Base-by-base conservation (phyloP, 352 stramenopile genomes). In the Globisporangium nodosum region DNA sequence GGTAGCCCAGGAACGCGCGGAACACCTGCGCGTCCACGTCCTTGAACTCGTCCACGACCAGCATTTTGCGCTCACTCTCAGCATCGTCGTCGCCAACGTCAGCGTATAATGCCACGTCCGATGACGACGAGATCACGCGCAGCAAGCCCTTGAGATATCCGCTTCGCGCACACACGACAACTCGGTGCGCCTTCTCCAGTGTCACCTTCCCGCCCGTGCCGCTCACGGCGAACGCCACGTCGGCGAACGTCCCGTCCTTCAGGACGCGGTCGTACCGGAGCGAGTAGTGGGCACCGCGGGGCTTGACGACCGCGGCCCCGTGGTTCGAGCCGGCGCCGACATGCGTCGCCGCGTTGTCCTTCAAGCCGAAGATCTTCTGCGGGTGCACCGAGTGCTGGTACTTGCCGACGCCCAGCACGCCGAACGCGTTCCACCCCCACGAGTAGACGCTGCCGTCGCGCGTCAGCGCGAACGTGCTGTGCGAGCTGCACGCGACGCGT, bases 351-450 rank as follows among this genome's bases (percentile, higher is more conserved):
- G 72, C 63, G 45, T 85, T 82, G 55, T 89, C 75, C 52, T 77
- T 83, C 5, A 93, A 60, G 0, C 77, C 73, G 48, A 81, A 76
- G 13, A 93, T 51, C 16, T 67, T 65, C 49, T 90, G 78, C 3
- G 83, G 83, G n/a, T 85, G 61, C 52, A 85, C 82, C 5, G 79
- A 85, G 62, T 81, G 68, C 60, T 88, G 79, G 59, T 84, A 83
- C 66, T 90, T 88, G 62, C 83, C 83, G 46, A 86, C 80, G 33
- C 83, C 83, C 5, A 93, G 66, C 13, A 90, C 68, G 11, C 83
- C 83, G 20, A 91, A 93, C 1, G 79, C 77, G 49, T 93, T 93
- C 83, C 83, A 93, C 9, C 88, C 88, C 85, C 86, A 96, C n/a
- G 83, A 89, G 64, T 86, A 92, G 31, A 94, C 70, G 3, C 54